Base-by-base conservation (phyloP, 352 stramenopile species). In the Pythium scleroteichum region DNA sequence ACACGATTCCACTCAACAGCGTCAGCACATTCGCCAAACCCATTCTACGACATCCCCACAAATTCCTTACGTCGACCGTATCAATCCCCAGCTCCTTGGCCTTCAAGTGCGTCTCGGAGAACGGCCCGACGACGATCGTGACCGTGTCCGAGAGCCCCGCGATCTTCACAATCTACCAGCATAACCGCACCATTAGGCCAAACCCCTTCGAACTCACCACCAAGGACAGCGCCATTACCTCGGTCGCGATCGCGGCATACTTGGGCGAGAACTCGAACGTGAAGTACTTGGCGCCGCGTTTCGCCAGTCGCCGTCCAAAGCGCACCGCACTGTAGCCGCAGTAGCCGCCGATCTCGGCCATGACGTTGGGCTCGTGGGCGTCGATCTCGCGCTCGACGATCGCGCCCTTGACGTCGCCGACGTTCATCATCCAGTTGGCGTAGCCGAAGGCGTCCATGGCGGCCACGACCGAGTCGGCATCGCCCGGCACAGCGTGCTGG, bases 391-490 rank as follows among this genome's bases (percentile, higher is more conserved):
- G 62, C 53, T 85, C 73, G 39, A 85, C 67, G 23, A 82, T 52
- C 2, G 63, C 56, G 32, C 75, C 73, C 29, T 82, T 85, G 24
- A 62, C 20, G 5, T 64, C 42, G 1, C 75, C 71, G 9, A 85
- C 64, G 60, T 78, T 78, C 68, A 82, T 82, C 73, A 82, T 85
- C 59, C 55, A 64, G 62, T 74, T 62, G 5, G 68, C 60, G 16
- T 35, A 17, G 1, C 54, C 49, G 52, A 78, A 85, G 32, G 72
- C 62, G 32, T 85, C 71, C 26, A 85, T 82, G 24, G 61, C 64
- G 22, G 52, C 49, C 12, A 81, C 42, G 3, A 82, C 69, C 0
- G 73, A 85, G 8, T 39, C 27, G 0, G 71, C 61, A 27, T 78
- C 67, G 20, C 73, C 73, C 4, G 42, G 65, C 38, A 71, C 61